Conservation (phyloP, 257 asterid species). For the Jacaranda mimosifolia region DNA sequence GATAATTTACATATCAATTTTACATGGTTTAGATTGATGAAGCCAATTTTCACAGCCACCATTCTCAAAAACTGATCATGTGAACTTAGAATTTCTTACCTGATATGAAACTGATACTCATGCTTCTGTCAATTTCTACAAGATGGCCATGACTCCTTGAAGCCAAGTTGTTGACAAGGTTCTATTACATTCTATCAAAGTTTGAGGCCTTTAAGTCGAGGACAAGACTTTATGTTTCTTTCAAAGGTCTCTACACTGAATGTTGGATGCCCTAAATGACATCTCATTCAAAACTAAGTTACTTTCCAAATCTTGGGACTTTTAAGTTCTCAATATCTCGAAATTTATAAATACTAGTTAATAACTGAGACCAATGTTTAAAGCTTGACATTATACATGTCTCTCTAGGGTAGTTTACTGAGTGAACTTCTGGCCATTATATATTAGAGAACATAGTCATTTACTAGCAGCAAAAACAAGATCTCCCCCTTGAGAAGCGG, state of each 20-base stretch:
- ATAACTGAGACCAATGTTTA: background rate
- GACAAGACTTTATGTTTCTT: background rate
- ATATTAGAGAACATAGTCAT: background rate
- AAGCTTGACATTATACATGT: background rate
- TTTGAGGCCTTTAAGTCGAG: background rate
- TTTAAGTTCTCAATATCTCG: background rate
- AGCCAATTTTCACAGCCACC: background rate
- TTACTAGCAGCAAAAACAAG: background rate
- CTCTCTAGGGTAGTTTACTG: background rate
- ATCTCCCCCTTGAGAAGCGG: background rate
- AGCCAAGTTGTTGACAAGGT: background rate
- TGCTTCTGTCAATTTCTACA: background rate
- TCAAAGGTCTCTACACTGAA: background rate
- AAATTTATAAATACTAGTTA: background rate
- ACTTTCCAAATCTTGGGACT: background rate
- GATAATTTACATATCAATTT: background rate
- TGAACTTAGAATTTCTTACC: background rate
- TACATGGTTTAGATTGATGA: background rate
- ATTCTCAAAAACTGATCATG: background rate
- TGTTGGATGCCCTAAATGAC: background rate
- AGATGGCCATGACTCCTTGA: background rate
- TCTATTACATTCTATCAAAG: background rate
- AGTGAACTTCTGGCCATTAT: background rate
- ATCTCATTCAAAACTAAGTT: background rate
- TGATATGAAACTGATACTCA: background rate